These are phyloP conservation scores for Phytophthora melonis DNA, from an alignment of 352 stramenopile species.

Conservation along the genomic window DNA sequence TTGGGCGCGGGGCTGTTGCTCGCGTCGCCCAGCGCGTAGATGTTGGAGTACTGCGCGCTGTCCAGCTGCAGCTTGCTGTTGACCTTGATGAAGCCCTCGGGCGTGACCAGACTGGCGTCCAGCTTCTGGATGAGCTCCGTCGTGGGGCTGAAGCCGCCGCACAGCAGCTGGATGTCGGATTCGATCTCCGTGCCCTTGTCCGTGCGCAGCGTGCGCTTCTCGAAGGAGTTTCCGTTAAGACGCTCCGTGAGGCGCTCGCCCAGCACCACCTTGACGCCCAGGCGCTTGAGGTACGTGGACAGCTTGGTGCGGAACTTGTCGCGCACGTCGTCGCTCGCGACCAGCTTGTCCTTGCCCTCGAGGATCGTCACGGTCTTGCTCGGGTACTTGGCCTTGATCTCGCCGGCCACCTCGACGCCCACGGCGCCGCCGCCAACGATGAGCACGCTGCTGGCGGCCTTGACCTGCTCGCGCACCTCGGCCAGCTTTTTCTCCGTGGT, in stretches of 20 bases:
- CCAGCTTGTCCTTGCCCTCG: slow-evolving; percentile 44
- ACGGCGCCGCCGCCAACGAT: slow-evolving; percentile 69
- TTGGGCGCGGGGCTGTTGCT: slow-evolving; percentile 61
- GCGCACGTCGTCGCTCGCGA: slow-evolving; percentile 43
- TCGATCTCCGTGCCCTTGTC: slow-evolving; percentile 59
- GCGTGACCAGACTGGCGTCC: slow-evolving; percentile 45
- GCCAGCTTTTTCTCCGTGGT: slow-evolving; percentile 45
- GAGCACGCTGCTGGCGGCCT: slow-evolving; percentile 53
- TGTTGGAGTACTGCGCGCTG: slow-evolving; percentile 48
- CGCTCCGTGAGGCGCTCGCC: slow-evolving; percentile 52
- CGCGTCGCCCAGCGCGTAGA: slow-evolving; percentile 63
- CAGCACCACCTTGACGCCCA: slow-evolving; percentile 59
- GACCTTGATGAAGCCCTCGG: slow-evolving; percentile 52
- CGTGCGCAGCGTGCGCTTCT: slow-evolving; percentile 55
- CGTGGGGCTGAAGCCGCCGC: slow-evolving; percentile 48
- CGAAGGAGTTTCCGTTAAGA: slow-evolving; percentile 47
- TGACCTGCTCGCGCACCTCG: slow-evolving; percentile 53
- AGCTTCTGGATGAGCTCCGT: slow-evolving; percentile 49
- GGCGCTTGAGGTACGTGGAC: slow-evolving; percentile 39
- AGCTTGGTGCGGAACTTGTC: slow-evolving; percentile 62
- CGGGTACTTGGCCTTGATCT: slow-evolving; percentile 66
- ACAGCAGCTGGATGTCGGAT: slow-evolving; percentile 59
- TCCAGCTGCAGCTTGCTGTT: slow-evolving; percentile 60
- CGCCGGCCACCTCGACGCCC: slow-evolving; percentile 63
- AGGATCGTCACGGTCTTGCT: slow-evolving; percentile 64